These are phyloP conservation scores for Simmondsia chinensis DNA, from an alignment of 148 eudicot species.

Conservation along the genomic window DNA sequence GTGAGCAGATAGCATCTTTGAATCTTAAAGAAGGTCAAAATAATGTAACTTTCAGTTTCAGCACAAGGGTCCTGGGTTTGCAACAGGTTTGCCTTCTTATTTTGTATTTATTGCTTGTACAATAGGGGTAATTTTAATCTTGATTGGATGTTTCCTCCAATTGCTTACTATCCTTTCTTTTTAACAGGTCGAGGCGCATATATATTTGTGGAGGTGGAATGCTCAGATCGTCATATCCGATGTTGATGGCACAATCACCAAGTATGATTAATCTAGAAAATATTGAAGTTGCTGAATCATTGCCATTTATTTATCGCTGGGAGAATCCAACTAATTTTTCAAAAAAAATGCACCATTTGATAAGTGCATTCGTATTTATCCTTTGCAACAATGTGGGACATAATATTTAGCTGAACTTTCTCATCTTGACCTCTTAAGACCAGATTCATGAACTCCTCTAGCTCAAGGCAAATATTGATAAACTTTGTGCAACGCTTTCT, in stretches of 20 bases:
- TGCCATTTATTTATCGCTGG: background rate
- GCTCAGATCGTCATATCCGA: conserved; percentile 92
- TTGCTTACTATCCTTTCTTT: conserved; percentile 6
- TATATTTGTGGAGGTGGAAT: conserved; percentile 99
- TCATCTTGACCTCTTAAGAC: too few species aligned
- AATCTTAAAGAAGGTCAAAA: conserved; percentile 93
- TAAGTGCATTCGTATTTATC: too few species aligned
- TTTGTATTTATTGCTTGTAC: conserved; percentile 4
- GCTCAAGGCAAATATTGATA: too few species aligned
- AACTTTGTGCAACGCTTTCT: too few species aligned
- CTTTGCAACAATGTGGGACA: too few species aligned
- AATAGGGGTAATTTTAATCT: background rate
- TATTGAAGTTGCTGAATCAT: conserved; percentile 1
- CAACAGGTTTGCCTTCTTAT: conserved; percentile 50
- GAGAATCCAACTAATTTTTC: too few species aligned
- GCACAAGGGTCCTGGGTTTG: conserved; percentile 67
- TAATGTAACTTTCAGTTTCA: conserved; percentile 76
- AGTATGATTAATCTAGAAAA: conserved; percentile 34
- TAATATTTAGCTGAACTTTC: too few species aligned
- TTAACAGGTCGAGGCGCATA: conserved; percentile 91
- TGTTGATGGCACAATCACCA: conserved; percentile 97
- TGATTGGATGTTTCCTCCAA: conserved; percentile 3
- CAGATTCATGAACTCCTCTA: too few species aligned
- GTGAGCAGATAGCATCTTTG: conserved; percentile 78
- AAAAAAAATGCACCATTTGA: too few species aligned